Evolutionary conservation across 768 basidiomycete genomes (phyloP).

Genomic region (Lactarius trivialis): DNA sequence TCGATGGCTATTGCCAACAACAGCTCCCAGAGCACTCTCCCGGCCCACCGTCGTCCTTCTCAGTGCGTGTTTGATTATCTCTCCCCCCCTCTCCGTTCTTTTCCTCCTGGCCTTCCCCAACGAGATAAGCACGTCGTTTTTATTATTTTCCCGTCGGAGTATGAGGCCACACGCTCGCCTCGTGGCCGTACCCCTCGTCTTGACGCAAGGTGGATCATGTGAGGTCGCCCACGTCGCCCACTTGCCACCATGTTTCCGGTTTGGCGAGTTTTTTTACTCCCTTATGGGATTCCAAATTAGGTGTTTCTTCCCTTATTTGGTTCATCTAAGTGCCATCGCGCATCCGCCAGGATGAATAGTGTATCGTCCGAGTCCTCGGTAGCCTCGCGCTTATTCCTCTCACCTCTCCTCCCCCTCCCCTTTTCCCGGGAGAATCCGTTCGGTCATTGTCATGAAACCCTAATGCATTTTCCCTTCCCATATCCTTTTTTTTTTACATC

Average conservation of each 20-base stretch:
- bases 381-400: constrained; percentile 16
- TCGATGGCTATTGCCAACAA: neutral
- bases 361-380: constrained; percentile 15
- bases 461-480: neutral
- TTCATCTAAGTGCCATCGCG: neutral
- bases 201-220: constrained; percentile 11
- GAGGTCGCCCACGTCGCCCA: constrained; percentile 1
- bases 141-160: neutral
- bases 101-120: neutral
- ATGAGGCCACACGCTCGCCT: constrained; percentile 9
- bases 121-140: constrained; percentile 3
- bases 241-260: neutral
- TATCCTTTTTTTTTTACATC: neutral
- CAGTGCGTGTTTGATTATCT: constrained; percentile 15
- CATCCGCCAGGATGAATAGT: neutral
- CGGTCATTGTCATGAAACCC: constrained; percentile 1
- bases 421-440: neutral
- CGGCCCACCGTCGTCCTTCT: constrained; percentile 14
- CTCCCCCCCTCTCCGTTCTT: neutral
- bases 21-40: constrained; percentile 9
- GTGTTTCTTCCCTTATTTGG: constrained; percentile 7
- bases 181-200: constrained; percentile 9
- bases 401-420: neutral
- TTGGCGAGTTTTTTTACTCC: constrained; percentile 7
- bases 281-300: constrained; percentile 6